These are phyloP conservation scores for Hibiscus mutabilis DNA, from an alignment of 345 rosid genomes.

Conservation along the genomic window DNA sequence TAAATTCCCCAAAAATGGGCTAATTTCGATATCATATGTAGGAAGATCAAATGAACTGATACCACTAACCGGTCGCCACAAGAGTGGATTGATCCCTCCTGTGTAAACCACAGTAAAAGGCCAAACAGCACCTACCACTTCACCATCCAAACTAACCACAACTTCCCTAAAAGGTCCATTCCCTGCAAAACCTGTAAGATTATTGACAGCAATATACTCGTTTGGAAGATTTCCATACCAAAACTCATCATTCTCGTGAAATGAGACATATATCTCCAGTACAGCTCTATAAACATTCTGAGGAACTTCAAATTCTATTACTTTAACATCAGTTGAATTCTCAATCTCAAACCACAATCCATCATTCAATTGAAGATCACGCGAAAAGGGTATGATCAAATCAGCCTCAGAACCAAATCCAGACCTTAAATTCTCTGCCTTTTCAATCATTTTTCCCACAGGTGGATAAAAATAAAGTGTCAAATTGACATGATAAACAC, in stretches of 20 bases:
- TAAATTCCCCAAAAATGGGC: constrained; percentile 55
- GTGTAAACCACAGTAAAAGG: constrained; percentile 89
- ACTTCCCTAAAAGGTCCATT: constrained; percentile 96
- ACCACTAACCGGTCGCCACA: constrained; percentile 79
- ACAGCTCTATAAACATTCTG: constrained; percentile 80
- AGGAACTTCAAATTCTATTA: constrained; percentile 55
- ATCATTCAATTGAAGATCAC: constrained; percentile 53
- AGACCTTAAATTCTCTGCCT: constrained; percentile 14
- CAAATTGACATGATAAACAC: constrained; percentile 67
- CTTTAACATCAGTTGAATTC: constrained; percentile 33
- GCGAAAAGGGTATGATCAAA: constrained; percentile 70
- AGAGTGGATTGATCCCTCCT: constrained; percentile 73
- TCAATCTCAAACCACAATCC: constrained; percentile 84
- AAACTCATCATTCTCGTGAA: constrained; percentile 88
- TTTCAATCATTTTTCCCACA: constrained; percentile 10
- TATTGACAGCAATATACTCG: constrained; percentile 59
- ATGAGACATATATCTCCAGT: constrained; percentile 82
- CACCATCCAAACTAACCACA: constrained; percentile 57
- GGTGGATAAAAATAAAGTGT: constrained; percentile 59
- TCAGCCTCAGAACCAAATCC: constrained; percentile 47
- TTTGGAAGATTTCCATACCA: constrained; percentile 71
- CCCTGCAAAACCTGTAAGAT: constrained; percentile 39
- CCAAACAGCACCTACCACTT: constrained; percentile 70
- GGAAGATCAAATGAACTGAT: constrained; percentile 85
- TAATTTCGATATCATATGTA: constrained; percentile 72